A percentile compares a stretch with the other conserved stretches of the same genome.
Conservation (phyloP, 257 asterid genomes). For the Ocimum tenuiflorum region DNA sequence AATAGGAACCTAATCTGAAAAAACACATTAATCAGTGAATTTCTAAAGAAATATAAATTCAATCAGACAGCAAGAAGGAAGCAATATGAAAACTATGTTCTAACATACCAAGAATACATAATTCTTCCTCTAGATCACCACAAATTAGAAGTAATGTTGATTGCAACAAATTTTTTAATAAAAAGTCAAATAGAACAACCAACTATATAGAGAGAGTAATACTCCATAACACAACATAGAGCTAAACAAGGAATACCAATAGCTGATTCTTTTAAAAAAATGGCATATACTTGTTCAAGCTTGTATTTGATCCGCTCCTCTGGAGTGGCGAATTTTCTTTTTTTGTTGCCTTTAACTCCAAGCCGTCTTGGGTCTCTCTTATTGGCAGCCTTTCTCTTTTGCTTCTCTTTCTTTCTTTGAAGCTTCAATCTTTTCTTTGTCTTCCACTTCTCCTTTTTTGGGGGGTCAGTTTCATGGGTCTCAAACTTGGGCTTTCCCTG, state of each 20-base stretch:
- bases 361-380: slow-evolving; percentile 81
- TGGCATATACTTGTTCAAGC: slow-evolving; percentile 43
- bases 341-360: slow-evolving; percentile 53
- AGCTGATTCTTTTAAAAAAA: background rate
- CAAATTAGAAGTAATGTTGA: background rate
- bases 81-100: background rate
- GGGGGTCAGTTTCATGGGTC: slow-evolving; percentile 62
- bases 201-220: background rate
- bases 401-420: slow-evolving; percentile 59
- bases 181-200: background rate
- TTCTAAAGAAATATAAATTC: background rate
- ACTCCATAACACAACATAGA: background rate
- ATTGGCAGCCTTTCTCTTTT: slow-evolving; percentile 70
- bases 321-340: slow-evolving; percentile 58
- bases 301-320: slow-evolving; percentile 81
- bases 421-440: slow-evolving; percentile 69
- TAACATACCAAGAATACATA: background rate
- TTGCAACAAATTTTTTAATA: background rate
- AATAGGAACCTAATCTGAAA: background rate
- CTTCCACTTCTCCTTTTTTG: slow-evolving; percentile 80
- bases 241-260: background rate
- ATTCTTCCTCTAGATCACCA: background rate
- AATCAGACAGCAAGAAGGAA: background rate
- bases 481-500: slow-evolving; percentile 75
- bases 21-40: background rate